Conservation (phyloP, 495 filamentous ascomycete genomes). For the Aspergillus indologenus region DNA sequence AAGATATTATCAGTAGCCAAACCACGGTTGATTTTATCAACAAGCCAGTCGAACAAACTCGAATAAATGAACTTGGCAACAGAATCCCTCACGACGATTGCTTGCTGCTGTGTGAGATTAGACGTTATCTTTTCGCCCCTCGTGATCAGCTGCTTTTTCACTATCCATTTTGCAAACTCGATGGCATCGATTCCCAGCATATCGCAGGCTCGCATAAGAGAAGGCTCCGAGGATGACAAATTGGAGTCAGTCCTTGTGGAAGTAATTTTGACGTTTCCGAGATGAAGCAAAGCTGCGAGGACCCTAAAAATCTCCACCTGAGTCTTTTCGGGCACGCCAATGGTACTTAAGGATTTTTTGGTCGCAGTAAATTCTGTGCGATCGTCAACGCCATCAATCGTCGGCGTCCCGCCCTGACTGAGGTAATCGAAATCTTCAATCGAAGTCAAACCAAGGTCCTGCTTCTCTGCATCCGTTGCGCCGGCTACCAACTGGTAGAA, state of each 20-base stretch:
- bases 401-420: conserved; percentile 88
- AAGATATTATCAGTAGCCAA: conserved; percentile 88
- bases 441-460: conserved; percentile 70
- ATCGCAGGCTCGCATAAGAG: conserved; percentile 74
- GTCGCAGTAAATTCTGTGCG: conserved; percentile 89
- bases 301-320: conserved; percentile 88
- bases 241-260: conserved; percentile 84
- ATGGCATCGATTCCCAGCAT: conserved; percentile 83
- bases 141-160: conserved; percentile 97
- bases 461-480: conserved; percentile 77
- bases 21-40: conserved; percentile 88
- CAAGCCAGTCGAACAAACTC: conserved; percentile 97
- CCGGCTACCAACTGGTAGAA: conserved; percentile 99
- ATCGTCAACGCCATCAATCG: conserved; percentile 94
- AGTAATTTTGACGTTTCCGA: conserved; percentile 94
- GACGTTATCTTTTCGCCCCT: conserved; percentile 97
- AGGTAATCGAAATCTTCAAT: conserved; percentile 93
- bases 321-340: conserved; percentile 71
- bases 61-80: conserved; percentile 99
- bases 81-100: conserved; percentile 91
- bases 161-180: conserved; percentile 97
- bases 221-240: conserved; percentile 74
- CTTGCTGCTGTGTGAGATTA: conserved; percentile 91
- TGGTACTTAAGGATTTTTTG: conserved; percentile 77
- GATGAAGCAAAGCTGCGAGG: conserved; percentile 86